These are phyloP conservation scores for Rhodotorula sp. DNA, from an alignment of 1,284 basidiomycete species.

Conservation along the genomic window DNA sequence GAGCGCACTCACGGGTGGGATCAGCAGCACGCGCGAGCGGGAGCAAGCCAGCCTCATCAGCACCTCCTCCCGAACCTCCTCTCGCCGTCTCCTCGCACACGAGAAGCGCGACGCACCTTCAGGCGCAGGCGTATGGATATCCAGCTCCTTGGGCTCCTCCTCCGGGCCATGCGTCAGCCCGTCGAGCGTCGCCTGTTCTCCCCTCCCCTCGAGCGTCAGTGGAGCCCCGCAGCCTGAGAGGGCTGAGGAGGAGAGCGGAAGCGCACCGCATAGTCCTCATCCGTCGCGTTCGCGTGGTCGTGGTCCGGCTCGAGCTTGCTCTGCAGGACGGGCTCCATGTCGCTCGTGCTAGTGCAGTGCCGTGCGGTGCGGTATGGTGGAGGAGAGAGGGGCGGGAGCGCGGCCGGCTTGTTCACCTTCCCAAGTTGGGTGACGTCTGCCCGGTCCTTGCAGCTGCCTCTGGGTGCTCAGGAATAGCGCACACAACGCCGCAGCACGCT, in stretches of 20 bases:
- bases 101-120: background rate
- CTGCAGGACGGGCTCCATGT: background rate
- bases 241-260: background rate
- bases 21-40: background rate
- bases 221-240: background rate
- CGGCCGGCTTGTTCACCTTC: background rate
- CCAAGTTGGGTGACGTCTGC: too few relatives aligned
- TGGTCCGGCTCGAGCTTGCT: background rate
- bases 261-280: conserved; percentile 12
- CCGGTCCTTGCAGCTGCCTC: too few relatives aligned
- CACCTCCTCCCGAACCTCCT: too few relatives aligned
- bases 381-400: background rate
- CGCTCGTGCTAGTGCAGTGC: background rate
- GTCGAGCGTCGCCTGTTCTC: conserved; percentile 11
- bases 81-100: background rate
- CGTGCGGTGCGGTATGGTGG: background rate
- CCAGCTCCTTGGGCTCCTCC: conserved; percentile 9
- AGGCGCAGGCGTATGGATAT: conserved; percentile 20
- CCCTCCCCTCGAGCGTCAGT: background rate
- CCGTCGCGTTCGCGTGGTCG: background rate
- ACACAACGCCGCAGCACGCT: too few relatives aligned
- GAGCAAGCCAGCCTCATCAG: background rate
- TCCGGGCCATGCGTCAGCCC: conserved; percentile 17
- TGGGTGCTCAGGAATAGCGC: too few relatives aligned
- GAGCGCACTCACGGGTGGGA: too few relatives aligned